A percentile compares a stretch with the other conserved stretches of the same genome.
Conservation (phyloP, 768 basidiomycete species). For the Crucibulum laeve region DNA sequence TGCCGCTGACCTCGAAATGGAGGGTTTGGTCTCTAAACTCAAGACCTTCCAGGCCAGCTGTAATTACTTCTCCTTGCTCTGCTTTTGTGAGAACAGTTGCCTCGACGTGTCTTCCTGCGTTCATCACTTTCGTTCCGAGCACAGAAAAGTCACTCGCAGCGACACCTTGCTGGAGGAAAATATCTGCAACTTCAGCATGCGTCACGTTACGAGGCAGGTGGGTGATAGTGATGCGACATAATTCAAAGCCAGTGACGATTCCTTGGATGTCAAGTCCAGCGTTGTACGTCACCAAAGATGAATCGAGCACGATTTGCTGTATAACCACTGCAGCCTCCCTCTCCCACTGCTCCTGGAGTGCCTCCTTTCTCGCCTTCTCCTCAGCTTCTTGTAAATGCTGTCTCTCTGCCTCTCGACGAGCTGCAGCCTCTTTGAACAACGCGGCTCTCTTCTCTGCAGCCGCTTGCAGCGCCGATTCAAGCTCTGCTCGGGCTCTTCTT, state of each 20-base stretch:
- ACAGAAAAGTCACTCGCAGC: conserved; percentile 27
- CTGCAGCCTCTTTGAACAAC: background rate
- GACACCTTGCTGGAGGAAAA: conserved; percentile 41
- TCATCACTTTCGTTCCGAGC: conserved; percentile 20
- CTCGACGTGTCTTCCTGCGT: conserved; percentile 24
- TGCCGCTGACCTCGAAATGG: conserved; percentile 36
- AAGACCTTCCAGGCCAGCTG: conserved; percentile 40
- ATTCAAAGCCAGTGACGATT: conserved; percentile 48
- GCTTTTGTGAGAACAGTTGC: conserved; percentile 39
- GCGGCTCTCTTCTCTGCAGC: background rate
- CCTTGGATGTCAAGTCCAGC: conserved; percentile 43
- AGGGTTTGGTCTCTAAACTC: conserved; percentile 41
- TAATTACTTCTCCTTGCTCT: conserved; percentile 34
- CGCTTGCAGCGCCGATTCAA: background rate
- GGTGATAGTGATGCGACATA: conserved; percentile 40
- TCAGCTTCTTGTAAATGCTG: background rate
- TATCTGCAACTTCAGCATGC: conserved; percentile 31
- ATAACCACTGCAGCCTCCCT: conserved; percentile 38
- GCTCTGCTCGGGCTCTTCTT: conserved; percentile 10
- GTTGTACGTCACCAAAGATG: conserved; percentile 44
- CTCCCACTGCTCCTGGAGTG: conserved; percentile 10
- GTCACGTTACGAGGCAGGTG: conserved; percentile 39
- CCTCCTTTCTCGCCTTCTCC: conserved; percentile 4
- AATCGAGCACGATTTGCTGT: conserved; percentile 38
- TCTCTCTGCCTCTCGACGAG: background rate